phyloP scores from a whole-genome alignment of 495 filamentous ascomycete genomes.

The Cercophora samala region DNA sequence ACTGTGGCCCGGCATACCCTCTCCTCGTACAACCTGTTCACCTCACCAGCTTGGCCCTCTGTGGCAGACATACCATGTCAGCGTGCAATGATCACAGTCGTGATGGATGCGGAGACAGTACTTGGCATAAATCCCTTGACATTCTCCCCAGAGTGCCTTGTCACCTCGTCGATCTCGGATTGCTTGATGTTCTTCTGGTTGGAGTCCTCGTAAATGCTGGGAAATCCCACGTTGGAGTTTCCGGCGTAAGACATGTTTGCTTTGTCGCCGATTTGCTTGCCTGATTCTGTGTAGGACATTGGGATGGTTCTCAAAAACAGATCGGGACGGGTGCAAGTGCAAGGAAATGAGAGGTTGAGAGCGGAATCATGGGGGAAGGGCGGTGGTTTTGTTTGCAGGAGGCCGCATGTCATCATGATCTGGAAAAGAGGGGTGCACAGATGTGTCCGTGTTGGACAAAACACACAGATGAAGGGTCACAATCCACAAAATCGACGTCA shows the following conservation, averaged over 20 bases:
- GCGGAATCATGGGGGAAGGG: not conserved
- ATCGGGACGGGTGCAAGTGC: not conserved
- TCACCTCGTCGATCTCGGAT: constrained; percentile 22
- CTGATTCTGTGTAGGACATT: not conserved
- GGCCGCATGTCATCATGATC: not conserved
- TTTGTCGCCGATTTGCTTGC: not conserved
- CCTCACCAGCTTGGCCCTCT: constrained; percentile 21
- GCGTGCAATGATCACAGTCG: not conserved
- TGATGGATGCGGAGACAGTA: constrained; percentile 3
- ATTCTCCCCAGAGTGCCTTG: constrained; percentile 23
- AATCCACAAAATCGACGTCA: not conserved
- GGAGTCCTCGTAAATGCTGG: constrained; percentile 22
- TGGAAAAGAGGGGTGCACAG: not conserved
- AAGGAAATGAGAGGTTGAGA: not conserved
- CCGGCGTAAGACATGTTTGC: constrained; percentile 20
- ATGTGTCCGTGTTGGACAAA: constrained; percentile 1
- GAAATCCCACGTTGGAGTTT: constrained; percentile 24
- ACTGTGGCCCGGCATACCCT: constrained; percentile 5
- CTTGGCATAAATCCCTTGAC: constrained; percentile 26
- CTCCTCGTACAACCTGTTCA: constrained; percentile 18
- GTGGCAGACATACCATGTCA: not conserved
- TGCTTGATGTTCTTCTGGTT: constrained; percentile 24
- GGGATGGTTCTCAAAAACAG: not conserved
- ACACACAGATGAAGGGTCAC: not conserved
- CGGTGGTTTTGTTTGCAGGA: not conserved